A percentile compares a stretch with the other conserved stretches of the same genome.
Conservation (phyloP, 2,329 filamentous ascomycete species). For the Ceratocystis smalleyi region DNA sequence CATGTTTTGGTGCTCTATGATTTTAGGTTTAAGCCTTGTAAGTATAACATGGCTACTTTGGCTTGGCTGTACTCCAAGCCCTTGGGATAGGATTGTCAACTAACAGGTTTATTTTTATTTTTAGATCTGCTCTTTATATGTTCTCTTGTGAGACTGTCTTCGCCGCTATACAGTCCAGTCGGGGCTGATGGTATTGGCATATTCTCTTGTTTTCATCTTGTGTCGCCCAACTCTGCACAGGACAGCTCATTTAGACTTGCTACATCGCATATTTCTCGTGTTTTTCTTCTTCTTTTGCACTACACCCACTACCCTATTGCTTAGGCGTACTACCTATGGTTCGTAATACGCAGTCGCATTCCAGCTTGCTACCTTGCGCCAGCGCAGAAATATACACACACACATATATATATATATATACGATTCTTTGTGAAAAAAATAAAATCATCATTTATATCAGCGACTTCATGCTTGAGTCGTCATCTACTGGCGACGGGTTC, state of each 20-base stretch:
- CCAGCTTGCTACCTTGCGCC: not conserved
- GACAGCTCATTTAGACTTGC: not conserved
- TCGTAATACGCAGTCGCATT: not conserved
- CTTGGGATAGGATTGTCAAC: not conserved
- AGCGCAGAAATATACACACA: not conserved
- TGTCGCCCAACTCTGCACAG: not conserved
- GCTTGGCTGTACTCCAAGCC: not conserved
- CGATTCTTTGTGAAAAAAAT: not conserved
- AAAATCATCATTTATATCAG: not conserved
- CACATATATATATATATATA: not conserved
- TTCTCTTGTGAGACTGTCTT: slow-evolving; percentile 28
- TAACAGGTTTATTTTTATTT: not conserved
- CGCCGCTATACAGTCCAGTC: not conserved
- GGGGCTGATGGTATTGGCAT: not conserved
- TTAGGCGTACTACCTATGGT: not conserved
- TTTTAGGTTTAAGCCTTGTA: slow-evolving; percentile 61
- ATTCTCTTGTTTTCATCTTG: not conserved
- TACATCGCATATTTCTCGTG: not conserved
- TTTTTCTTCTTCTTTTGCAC: not conserved
- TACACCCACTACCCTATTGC: no score
- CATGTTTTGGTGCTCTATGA: slow-evolving; percentile 86
- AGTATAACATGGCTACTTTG: not conserved
- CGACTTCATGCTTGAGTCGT: not conserved
- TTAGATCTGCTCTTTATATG: slow-evolving; percentile 39
- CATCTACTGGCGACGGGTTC: not conserved